Evolutionary conservation across 768 basidiomycete species (phyloP).

Genomic region (Boletus subparvulus): DNA sequence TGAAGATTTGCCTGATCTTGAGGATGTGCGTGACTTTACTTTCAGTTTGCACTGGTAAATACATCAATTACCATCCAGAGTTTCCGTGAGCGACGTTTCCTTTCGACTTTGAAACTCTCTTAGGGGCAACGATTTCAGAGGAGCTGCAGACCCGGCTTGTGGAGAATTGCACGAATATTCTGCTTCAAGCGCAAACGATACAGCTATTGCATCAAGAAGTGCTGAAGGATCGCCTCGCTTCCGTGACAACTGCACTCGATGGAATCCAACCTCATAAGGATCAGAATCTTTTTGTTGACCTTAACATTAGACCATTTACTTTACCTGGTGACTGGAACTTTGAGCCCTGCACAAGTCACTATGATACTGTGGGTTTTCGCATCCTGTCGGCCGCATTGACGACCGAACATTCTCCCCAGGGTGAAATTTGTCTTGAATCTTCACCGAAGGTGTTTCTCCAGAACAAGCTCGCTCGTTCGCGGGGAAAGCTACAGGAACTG

Average conservation of each 20-base stretch:
- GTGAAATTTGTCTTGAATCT: conserved; percentile 60
- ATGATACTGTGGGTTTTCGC: conserved; percentile 63
- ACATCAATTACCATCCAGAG: conserved; percentile 47
- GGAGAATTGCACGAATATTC: conserved; percentile 50
- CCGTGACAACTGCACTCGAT: conserved; percentile 48
- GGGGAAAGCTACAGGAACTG: conserved; percentile 63
- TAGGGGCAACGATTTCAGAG: conserved; percentile 44
- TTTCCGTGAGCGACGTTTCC: conserved; percentile 50
- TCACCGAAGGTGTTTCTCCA: conserved; percentile 78
- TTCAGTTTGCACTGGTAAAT: conserved; percentile 8
- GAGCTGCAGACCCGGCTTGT: conserved; percentile 66
- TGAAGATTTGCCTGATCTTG: conserved; percentile 64
- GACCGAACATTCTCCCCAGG: conserved; percentile 10
- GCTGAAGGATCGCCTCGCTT: conserved; percentile 50
- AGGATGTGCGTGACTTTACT: conserved; percentile 56
- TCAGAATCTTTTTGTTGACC: conserved; percentile 68
- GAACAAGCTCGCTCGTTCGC: conserved; percentile 65
- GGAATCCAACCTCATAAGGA: conserved; percentile 59
- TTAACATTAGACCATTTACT: conserved; percentile 66
- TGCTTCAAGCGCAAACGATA: conserved; percentile 59
- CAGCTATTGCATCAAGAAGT: conserved; percentile 58
- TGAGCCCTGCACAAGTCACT: conserved; percentile 70
- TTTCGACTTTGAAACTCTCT: background rate
- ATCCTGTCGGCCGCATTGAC: background rate
- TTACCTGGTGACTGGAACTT: conserved; percentile 69